These are phyloP conservation scores for Calocybe indica DNA, from an alignment of 768 basidiomycete genomes.

Conservation along the genomic window DNA sequence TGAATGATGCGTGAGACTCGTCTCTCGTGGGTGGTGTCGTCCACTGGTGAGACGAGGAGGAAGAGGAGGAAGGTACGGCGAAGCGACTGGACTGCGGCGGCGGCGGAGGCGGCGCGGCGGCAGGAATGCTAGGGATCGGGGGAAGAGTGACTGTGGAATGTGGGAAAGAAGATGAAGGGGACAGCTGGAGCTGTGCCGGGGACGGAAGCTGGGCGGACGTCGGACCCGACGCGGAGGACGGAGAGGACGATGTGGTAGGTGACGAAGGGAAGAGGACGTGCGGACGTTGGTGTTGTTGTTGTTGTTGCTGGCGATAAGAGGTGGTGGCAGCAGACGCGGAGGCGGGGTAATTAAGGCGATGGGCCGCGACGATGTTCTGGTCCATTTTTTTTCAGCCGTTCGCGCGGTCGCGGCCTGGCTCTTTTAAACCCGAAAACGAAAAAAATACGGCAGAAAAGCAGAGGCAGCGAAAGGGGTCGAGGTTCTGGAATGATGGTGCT, in stretches of 20 bases:
- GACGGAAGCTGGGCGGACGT: slow-evolving; percentile 14
- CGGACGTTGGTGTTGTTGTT: slow-evolving; percentile 5
- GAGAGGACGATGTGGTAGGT: no score
- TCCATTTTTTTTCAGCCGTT: no score
- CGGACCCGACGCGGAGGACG: no score
- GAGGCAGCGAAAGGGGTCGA: no score
- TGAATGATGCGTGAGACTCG: slow-evolving; percentile 13
- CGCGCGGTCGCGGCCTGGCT: no score
- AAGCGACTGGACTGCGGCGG: no score
- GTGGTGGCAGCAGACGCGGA: no score
- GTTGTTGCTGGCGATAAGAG: background rate
- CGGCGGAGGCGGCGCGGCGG: background rate
- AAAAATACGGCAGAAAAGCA: no score
- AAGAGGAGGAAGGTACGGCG: background rate
- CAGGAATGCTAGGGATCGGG: background rate
- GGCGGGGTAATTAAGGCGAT: no score
- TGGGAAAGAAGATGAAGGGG: slow-evolving; percentile 4
- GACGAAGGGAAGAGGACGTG: slow-evolving; percentile 8
- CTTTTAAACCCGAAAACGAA: no score
- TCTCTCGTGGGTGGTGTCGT: background rate
- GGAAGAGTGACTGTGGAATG: slow-evolving; percentile 8
- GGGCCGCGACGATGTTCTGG: no score
- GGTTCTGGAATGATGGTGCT: no score
- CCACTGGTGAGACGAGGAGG: slow-evolving; percentile 17
- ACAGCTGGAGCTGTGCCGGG: slow-evolving; percentile 13